Percentiles rank a stretch among this genome's conserved stretches.
phyloP scores from a whole-genome alignment of 2,329 filamentous ascomycete genomes.

The Sporothrix luriei region DNA sequence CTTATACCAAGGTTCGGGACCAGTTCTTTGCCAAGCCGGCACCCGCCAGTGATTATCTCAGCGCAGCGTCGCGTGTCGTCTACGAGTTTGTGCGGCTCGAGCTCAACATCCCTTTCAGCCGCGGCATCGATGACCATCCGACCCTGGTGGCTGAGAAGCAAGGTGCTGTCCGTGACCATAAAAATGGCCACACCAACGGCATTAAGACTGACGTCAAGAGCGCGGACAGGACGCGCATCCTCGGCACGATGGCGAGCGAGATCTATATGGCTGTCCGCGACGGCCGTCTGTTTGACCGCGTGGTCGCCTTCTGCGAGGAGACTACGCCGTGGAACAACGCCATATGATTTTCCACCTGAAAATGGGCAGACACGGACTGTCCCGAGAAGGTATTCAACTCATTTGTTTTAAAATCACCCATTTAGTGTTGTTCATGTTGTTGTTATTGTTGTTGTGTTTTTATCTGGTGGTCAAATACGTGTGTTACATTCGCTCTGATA shows the following conservation, averaged over 20 bases:
- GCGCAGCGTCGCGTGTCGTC: slow-evolving; percentile 36
- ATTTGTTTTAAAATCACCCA: background rate
- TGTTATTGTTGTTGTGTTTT: background rate
- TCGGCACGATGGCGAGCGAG: slow-evolving; percentile 66
- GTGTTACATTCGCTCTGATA: background rate
- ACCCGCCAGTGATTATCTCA: slow-evolving; percentile 33
- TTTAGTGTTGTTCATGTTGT: slow-evolving; percentile 2
- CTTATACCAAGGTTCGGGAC: slow-evolving; percentile 15
- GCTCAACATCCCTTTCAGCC: slow-evolving; percentile 37
- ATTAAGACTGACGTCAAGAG: slow-evolving; percentile 49
- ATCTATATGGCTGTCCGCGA: slow-evolving; percentile 70
- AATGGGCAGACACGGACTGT: background rate
- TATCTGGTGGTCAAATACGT: background rate
- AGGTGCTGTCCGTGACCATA: background rate
- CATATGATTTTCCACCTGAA: background rate
- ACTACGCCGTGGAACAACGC: slow-evolving; percentile 17
- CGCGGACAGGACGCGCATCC: slow-evolving; percentile 30
- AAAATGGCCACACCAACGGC: slow-evolving; percentile 53
- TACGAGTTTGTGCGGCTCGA: slow-evolving; percentile 39
- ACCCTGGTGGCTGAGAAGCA: slow-evolving; percentile 34
- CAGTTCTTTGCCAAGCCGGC: slow-evolving; percentile 24
- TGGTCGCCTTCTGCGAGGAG: slow-evolving; percentile 67
- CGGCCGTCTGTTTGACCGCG: slow-evolving; percentile 69
- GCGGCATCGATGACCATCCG: slow-evolving; percentile 39
- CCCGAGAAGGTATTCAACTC: background rate